Conservation (phyloP, 768 basidiomycete species). For the Tephrocybe sp. region DNA sequence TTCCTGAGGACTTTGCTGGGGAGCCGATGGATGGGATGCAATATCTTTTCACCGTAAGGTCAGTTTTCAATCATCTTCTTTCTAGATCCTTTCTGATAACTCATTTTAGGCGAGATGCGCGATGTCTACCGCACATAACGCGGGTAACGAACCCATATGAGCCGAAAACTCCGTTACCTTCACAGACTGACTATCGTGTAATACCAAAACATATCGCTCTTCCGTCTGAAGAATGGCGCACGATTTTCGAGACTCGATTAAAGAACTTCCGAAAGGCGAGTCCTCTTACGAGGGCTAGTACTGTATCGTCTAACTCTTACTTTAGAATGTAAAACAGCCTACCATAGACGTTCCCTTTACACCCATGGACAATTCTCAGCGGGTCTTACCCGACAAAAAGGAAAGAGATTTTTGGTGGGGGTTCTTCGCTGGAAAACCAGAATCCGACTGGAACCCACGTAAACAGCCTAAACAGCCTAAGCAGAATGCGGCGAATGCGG, state of each 20-base stretch:
- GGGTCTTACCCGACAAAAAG: constrained; percentile 64
- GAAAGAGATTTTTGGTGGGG: constrained; percentile 82
- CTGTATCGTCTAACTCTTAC: constrained; percentile 8
- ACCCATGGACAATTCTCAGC: constrained; percentile 25
- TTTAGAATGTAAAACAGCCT: constrained; percentile 67
- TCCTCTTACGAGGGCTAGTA: background rate
- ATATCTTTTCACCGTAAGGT: constrained; percentile 84
- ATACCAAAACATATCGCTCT: constrained; percentile 35
- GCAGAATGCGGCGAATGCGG: too few relatives aligned
- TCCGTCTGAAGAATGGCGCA: constrained; percentile 71
- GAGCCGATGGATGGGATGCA: constrained; percentile 73
- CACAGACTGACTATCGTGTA: constrained; percentile 19
- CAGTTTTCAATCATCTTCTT: constrained; percentile 16
- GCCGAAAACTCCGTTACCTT: constrained; percentile 25
- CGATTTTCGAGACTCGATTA: constrained; percentile 56
- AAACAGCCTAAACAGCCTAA: constrained; percentile 41
- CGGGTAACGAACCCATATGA: constrained; percentile 73
- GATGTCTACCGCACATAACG: constrained; percentile 60
- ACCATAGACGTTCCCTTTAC: constrained; percentile 46
- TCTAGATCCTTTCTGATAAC: constrained; percentile 1
- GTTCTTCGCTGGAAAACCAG: constrained; percentile 69
- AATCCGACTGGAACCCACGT: constrained; percentile 63
- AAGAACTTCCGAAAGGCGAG: constrained; percentile 65
- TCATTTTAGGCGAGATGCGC: constrained; percentile 64
- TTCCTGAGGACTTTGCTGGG: constrained; percentile 67